phyloP scores from a whole-genome alignment of 179 eudicot genomes.

The Silene noctiflora region DNA sequence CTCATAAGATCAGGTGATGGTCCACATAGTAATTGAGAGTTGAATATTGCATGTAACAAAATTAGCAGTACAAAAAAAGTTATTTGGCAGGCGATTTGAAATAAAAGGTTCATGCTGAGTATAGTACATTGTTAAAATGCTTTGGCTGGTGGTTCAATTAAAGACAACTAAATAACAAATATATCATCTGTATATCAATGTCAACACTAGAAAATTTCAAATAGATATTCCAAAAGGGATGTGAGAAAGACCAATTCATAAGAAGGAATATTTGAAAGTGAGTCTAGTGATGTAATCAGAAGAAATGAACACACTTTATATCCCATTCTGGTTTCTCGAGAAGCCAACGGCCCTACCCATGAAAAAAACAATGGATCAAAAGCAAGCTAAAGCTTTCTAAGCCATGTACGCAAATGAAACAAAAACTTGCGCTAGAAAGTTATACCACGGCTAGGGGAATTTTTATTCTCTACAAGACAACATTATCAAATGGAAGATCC shows the following conservation, averaged over 20 bases:
- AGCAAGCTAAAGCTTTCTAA: not conserved
- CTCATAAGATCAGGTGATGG: not conserved
- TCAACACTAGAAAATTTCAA: not conserved
- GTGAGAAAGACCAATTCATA: not conserved
- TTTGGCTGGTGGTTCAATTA: not conserved
- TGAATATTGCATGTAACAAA: not conserved
- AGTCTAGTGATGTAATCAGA: not conserved
- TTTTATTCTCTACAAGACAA: not conserved
- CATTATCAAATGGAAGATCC: not conserved
- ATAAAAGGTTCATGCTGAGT: not conserved
- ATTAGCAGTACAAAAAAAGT: not conserved
- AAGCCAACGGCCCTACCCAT: not conserved
- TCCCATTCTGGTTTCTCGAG: not conserved
- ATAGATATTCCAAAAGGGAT: not conserved
- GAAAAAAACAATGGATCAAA: not conserved
- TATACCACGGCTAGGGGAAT: not conserved
- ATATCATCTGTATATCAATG: too few relatives aligned
- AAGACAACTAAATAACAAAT: not conserved
- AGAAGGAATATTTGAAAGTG: not conserved
- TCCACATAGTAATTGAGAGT: not conserved
- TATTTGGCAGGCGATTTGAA: constrained; percentile 1
- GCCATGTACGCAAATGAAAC: too few relatives aligned
- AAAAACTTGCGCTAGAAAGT: not conserved
- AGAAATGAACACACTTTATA: not conserved
- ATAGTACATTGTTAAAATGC: not conserved